These are phyloP conservation scores for Tuber calosporum DNA, from an alignment of 495 filamentous ascomycete species.

Conservation along the genomic window DNA sequence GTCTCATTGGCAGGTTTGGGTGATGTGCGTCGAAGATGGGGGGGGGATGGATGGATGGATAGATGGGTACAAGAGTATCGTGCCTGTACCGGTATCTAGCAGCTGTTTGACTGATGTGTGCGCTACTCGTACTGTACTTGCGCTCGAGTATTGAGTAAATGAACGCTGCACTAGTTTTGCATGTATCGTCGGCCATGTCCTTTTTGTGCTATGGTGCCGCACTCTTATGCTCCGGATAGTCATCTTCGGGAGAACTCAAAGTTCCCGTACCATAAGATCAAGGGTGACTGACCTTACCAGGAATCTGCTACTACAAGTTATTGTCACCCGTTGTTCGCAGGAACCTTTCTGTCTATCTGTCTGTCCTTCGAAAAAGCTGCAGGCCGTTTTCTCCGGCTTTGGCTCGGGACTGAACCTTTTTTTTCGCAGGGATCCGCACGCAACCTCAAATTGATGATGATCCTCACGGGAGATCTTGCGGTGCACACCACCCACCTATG, in stretches of 20 bases:
- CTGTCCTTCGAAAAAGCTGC: not conserved
- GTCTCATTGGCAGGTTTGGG: not conserved
- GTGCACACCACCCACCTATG: constrained; percentile 9
- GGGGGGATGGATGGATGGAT: not conserved
- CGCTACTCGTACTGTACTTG: not conserved
- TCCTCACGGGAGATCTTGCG: constrained; percentile 37
- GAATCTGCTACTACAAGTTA: not conserved
- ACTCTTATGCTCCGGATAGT: not conserved
- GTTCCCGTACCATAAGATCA: not conserved
- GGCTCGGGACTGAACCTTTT: not conserved
- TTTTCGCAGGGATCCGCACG: constrained; percentile 23
- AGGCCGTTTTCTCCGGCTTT: not conserved
- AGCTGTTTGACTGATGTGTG: not conserved
- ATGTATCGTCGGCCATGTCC: not conserved
- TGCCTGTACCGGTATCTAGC: not conserved
- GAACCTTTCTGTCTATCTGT: not conserved
- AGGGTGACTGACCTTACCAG: not conserved
- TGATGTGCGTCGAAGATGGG: not conserved
- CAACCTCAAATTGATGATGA: constrained; percentile 21
- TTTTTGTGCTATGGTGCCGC: not conserved
- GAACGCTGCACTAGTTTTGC: too few species aligned
- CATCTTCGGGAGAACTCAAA: not conserved
- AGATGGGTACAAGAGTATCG: not conserved
- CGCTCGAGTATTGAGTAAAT: not conserved
- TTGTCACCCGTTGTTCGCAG: not conserved